phyloP scores from a whole-genome alignment of 306 rosid genomes.

The Betula pendula region DNA sequence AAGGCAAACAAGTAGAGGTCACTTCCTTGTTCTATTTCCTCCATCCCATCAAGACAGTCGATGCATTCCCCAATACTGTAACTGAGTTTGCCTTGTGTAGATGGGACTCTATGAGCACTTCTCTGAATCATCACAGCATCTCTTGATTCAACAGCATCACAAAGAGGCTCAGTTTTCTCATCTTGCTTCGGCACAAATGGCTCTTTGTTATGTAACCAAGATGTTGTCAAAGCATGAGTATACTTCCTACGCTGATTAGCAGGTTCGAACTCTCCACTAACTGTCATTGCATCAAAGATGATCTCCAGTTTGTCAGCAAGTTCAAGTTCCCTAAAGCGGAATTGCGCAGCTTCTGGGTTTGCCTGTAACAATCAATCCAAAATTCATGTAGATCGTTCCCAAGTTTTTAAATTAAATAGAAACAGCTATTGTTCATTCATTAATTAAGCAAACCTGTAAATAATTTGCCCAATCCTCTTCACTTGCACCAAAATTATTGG shows the following conservation, averaged over 20 bases:
- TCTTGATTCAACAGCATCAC: slow-evolving; percentile 44
- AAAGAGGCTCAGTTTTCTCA: slow-evolving; percentile 26
- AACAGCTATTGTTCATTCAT: slow-evolving; percentile 18
- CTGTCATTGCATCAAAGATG: slow-evolving; percentile 25
- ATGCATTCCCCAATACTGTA: slow-evolving; percentile 74
- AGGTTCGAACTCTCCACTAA: slow-evolving; percentile 31
- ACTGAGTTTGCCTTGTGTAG: slow-evolving; percentile 31
- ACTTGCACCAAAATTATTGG: slow-evolving; percentile 44
- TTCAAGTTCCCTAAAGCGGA: slow-evolving; percentile 45
- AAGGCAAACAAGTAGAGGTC: slow-evolving; percentile 72
- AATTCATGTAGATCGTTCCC: neutral
- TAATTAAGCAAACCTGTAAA: slow-evolving; percentile 42
- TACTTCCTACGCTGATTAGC: slow-evolving; percentile 21
- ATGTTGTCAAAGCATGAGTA: slow-evolving; percentile 2
- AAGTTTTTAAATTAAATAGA: slow-evolving; percentile 7
- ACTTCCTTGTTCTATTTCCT: slow-evolving; percentile 67
- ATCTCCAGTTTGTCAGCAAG: slow-evolving; percentile 26
- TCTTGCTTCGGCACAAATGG: slow-evolving; percentile 26
- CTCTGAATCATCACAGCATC: slow-evolving; percentile 25
- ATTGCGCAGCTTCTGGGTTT: slow-evolving; percentile 56
- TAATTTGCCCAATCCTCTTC: slow-evolving; percentile 60
- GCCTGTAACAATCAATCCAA: slow-evolving; percentile 35
- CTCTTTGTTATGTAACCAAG: slow-evolving; percentile 33
- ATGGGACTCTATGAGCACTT: slow-evolving; percentile 28
- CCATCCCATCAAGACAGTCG: slow-evolving; percentile 63